phyloP scores from a whole-genome alignment of 2,329 filamentous ascomycete species.

The Ascocoryne sarcoides region DNA sequence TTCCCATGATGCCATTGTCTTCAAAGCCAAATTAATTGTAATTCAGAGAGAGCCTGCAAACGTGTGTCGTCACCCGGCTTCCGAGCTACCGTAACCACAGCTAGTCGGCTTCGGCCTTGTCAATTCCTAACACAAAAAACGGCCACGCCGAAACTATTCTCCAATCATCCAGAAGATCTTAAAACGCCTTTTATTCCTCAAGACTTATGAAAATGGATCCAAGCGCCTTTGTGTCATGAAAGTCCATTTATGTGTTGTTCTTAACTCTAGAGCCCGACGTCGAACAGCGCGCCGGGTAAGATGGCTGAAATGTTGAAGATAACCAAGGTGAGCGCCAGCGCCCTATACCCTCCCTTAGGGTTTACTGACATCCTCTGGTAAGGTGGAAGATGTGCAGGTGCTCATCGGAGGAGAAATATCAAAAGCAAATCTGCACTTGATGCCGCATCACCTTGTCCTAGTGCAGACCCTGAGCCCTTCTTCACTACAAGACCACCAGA shows the following conservation, averaged over 20 bases:
- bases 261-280: constrained; percentile 12
- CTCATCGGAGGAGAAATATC: constrained; percentile 49
- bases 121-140: too few relatives aligned
- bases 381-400: constrained; percentile 53
- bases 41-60: too few relatives aligned
- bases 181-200: not conserved
- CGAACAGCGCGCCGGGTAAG: constrained; percentile 13
- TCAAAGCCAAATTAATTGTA: too few relatives aligned
- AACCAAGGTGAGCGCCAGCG: constrained; percentile 31
- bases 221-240: constrained; percentile 8
- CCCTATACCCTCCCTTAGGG: not conserved
- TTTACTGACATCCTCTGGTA: constrained; percentile 20
- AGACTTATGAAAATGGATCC: too few relatives aligned
- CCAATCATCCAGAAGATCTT: too few relatives aligned
- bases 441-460: constrained; percentile 49
- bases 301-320: constrained; percentile 37
- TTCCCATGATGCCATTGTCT: too few relatives aligned
- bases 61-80: not conserved
- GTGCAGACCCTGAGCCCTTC: constrained; percentile 27
- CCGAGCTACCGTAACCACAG: not conserved
- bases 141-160: too few relatives aligned
- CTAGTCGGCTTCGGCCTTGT: too few relatives aligned
- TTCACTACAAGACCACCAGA: constrained; percentile 22
- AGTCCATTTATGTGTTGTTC: constrained; percentile 6
- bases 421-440: constrained; percentile 49